Conservation (phyloP, 805 yeast species). For the Metschnikowia continentalis region DNA sequence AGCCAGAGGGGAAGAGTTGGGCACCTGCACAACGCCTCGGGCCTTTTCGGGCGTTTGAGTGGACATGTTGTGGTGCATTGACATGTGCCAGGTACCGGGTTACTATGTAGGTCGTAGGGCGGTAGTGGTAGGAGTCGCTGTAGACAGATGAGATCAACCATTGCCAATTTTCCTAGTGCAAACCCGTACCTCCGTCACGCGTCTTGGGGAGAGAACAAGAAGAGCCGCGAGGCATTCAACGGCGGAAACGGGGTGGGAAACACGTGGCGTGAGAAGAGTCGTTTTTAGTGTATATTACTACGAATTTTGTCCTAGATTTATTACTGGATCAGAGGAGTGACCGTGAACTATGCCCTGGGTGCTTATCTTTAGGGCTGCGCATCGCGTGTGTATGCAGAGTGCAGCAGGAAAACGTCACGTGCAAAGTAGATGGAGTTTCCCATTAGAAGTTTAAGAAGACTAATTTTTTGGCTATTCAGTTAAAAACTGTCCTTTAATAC, state of each 20-base stretch:
- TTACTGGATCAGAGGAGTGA: no score
- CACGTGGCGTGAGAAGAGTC: no score
- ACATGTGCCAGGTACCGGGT: not conserved
- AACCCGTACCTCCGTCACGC: constrained; percentile 1
- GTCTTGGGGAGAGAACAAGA: not conserved
- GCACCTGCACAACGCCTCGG: constrained; percentile 31
- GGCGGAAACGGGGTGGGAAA: no score
- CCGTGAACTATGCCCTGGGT: no score
- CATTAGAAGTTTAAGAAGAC: no score
- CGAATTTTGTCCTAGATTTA: no score
- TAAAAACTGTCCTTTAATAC: no score
- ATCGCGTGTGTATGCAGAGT: constrained; percentile 2
- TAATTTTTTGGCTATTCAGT: not conserved
- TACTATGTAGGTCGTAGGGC: not conserved
- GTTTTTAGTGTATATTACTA: no score
- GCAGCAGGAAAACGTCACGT: not conserved
- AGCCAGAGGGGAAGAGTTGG: constrained; percentile 37
- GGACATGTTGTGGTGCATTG: constrained; percentile 6
- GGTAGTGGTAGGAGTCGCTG: not conserved
- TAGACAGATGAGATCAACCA: constrained; percentile 1
- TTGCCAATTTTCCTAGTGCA: not conserved
- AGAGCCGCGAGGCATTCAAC: not conserved
- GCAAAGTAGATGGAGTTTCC: not conserved
- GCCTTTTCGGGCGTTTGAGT: constrained; percentile 13
- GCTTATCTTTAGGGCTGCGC: not conserved